Conservation (phyloP, 169 alveolate genomes). For the Babesia bigemina region DNA sequence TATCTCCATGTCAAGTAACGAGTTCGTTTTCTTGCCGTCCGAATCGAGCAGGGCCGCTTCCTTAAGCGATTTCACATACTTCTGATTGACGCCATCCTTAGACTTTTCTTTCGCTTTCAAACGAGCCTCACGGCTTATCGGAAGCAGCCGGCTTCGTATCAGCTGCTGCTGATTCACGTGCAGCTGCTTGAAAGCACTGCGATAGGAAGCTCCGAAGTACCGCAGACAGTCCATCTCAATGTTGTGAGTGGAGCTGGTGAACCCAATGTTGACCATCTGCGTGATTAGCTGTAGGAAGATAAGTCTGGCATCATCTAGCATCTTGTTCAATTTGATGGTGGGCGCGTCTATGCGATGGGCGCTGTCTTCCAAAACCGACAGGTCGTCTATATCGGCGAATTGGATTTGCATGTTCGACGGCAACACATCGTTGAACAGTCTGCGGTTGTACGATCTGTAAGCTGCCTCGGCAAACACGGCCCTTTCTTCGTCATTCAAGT, state of each 20-base stretch:
- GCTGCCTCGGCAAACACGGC: conserved; percentile 7
- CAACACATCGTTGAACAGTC: conserved; percentile 35
- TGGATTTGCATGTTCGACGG: conserved; percentile 34
- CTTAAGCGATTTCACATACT: conserved; percentile 28
- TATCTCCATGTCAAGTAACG: conserved; percentile 28
- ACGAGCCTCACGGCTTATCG: conserved; percentile 40
- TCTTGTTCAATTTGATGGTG: conserved; percentile 22
- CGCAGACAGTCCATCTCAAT: conserved; percentile 37
- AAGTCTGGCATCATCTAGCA: conserved; percentile 20
- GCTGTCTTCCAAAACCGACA: conserved; percentile 24
- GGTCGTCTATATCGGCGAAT: conserved; percentile 44
- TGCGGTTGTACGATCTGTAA: conserved; percentile 46
- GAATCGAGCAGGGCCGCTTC: conserved; percentile 11
- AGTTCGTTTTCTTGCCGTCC: background rate
- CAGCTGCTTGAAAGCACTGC: conserved; percentile 31
- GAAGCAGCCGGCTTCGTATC: conserved; percentile 34
- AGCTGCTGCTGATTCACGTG: conserved; percentile 37
- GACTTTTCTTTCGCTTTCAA: conserved; percentile 21
- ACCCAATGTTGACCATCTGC: conserved; percentile 52
- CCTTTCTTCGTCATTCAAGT: conserved; percentile 23
- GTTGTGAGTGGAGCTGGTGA: conserved; percentile 31
- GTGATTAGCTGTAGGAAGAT: conserved; percentile 41
- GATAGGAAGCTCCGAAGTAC: conserved; percentile 19
- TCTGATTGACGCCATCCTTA: conserved; percentile 11
- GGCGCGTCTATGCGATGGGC: conserved; percentile 22